Conservation (phyloP, 345 rosid species). For the Theobroma cacao region DNA sequence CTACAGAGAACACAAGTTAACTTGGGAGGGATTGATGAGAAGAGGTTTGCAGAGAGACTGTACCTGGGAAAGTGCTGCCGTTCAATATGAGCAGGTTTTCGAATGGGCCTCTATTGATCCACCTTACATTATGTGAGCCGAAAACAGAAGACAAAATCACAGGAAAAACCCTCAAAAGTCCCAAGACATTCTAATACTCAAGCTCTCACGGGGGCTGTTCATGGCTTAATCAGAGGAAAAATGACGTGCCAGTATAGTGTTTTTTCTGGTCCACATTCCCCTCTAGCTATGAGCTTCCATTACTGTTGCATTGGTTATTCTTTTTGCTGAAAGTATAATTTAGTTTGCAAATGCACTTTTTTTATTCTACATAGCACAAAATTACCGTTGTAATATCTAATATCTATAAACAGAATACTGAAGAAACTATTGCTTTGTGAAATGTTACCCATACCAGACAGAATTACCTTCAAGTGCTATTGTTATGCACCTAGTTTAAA, state of each 20-base stretch:
- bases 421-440: neutral
- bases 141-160: neutral
- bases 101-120: slow-evolving; percentile 79
- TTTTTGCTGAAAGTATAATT: neutral
- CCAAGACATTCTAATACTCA: neutral
- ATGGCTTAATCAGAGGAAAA: neutral
- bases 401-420: neutral
- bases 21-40: slow-evolving; percentile 80
- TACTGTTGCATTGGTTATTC: neutral
- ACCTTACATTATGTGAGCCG: slow-evolving; percentile 52
- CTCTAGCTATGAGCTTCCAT: neutral
- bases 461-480: neutral
- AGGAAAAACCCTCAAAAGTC: neutral
- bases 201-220: neutral
- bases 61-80: slow-evolving; percentile 89
- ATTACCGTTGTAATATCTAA: neutral
- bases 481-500: neutral
- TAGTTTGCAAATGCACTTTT: neutral
- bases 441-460: neutral
- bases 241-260: neutral
- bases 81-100: slow-evolving; percentile 80
- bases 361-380: neutral
- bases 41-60: slow-evolving; percentile 69
- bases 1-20: slow-evolving; percentile 62
- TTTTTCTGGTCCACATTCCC: neutral